Percentiles rank a stretch among this genome's conserved stretches.
phyloP scores from a whole-genome alignment of 208 protist species.

The Angomonas desouzai region DNA sequence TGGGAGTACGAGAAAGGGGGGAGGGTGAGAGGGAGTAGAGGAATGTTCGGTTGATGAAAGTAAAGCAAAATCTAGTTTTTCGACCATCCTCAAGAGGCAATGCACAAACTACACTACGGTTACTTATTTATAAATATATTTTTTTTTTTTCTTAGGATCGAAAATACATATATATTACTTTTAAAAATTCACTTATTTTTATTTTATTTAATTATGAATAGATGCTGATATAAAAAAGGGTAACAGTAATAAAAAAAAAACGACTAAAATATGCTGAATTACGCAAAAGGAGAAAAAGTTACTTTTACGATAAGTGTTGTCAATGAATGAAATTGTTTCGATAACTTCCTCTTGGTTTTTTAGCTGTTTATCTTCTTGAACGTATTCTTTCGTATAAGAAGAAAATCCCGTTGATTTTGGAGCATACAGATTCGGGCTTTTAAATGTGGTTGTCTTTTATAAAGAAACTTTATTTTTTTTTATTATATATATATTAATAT shows the following conservation, averaged over 20 bases:
- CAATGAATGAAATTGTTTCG: neutral
- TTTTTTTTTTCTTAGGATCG: neutral
- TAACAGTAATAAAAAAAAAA: slow-evolving; percentile 11
- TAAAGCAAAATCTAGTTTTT: no score
- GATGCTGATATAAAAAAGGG: slow-evolving; percentile 1
- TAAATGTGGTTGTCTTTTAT: no score
- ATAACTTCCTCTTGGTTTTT: slow-evolving; percentile 1
- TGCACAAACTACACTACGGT: no score
- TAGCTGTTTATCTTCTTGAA: slow-evolving; percentile 6
- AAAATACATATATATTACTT: no score
- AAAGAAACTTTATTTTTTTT: no score
- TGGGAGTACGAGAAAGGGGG: no score
- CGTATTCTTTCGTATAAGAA: neutral
- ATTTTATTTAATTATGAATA: neutral
- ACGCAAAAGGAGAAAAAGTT: slow-evolving; percentile 6
- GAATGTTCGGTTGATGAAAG: no score
- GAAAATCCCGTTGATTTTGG: no score
- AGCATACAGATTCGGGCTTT: no score
- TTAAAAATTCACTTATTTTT: slow-evolving; percentile 1
- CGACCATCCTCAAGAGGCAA: no score
- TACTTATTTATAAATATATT: neutral
- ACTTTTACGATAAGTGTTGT: neutral
- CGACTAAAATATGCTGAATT: neutral
- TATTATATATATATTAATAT: no score
- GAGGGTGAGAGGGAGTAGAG: neutral